Conservation (phyloP, 768 basidiomycete species). For the Agaricus subrufescens region DNA sequence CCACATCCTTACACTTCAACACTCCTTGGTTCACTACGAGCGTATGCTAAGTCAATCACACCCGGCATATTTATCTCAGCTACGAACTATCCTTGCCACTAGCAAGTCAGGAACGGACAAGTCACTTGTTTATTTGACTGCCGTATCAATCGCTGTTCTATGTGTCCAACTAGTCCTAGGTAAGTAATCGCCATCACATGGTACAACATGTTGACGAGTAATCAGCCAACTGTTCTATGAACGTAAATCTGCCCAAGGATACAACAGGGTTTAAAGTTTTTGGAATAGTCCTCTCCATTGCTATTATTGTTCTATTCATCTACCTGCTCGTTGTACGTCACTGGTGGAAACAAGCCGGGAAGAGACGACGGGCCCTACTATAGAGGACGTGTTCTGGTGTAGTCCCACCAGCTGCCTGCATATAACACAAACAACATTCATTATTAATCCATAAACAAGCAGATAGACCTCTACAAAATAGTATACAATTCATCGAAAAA, state of each 20-base stretch:
- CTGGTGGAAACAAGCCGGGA: slow-evolving; percentile 58
- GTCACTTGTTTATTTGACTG: slow-evolving; percentile 59
- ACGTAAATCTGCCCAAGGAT: slow-evolving; percentile 62
- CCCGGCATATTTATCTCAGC: slow-evolving; percentile 77
- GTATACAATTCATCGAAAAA: background rate
- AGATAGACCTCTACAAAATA: background rate
- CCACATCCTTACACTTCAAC: slow-evolving; percentile 85
- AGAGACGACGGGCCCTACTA: slow-evolving; percentile 28
- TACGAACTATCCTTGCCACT: slow-evolving; percentile 55
- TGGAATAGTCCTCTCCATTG: slow-evolving; percentile 44
- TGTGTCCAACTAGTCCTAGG: slow-evolving; percentile 59
- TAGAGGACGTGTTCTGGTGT: background rate
- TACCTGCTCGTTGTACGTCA: slow-evolving; percentile 47
- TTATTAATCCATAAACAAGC: too few species aligned
- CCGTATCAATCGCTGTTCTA: slow-evolving; percentile 63
- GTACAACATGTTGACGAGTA: background rate
- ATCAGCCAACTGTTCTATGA: slow-evolving; percentile 65
- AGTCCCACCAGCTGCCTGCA: background rate
- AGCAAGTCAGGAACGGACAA: slow-evolving; percentile 62
- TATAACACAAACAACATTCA: background rate
- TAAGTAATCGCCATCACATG: slow-evolving; percentile 23
- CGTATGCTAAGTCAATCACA: slow-evolving; percentile 85
- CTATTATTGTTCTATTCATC: slow-evolving; percentile 36
- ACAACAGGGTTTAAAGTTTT: slow-evolving; percentile 43
- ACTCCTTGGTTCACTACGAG: slow-evolving; percentile 81